Conservation (phyloP, 192 early-diverging fungal genomes). For the Coemansia sp. region DNA sequence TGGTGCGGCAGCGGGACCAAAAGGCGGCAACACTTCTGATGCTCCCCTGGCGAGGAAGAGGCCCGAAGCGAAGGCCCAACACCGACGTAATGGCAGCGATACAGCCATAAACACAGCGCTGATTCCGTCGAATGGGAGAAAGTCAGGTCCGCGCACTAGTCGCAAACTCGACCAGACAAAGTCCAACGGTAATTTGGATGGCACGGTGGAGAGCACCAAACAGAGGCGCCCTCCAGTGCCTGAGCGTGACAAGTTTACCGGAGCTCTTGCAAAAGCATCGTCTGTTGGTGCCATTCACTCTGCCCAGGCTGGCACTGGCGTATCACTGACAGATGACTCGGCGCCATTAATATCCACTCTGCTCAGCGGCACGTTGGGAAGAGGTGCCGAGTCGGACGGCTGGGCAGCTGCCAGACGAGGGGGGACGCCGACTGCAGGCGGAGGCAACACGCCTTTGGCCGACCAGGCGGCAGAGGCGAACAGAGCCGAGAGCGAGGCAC, state of each 20-base stretch:
- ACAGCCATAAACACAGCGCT: slow-evolving; percentile 11
- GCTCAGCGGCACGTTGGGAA: neutral
- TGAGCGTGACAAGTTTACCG: slow-evolving; percentile 19
- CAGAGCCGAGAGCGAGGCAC: slow-evolving; percentile 24
- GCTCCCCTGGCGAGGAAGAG: slow-evolving; percentile 25
- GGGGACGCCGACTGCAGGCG: slow-evolving; percentile 14
- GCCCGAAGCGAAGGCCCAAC: slow-evolving; percentile 16
- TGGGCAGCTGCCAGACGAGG: slow-evolving; percentile 5
- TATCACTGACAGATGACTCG: neutral
- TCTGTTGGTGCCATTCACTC: neutral
- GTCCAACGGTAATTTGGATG: slow-evolving; percentile 3
- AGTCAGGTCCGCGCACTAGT: slow-evolving; percentile 44
- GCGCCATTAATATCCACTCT: neutral
- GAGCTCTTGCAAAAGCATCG: slow-evolving; percentile 1
- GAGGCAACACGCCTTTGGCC: neutral
- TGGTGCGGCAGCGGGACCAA: slow-evolving; percentile 13
- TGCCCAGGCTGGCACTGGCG: neutral
- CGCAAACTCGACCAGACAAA: slow-evolving; percentile 41
- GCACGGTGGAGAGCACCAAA: slow-evolving; percentile 8
- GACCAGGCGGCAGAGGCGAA: slow-evolving; percentile 15
- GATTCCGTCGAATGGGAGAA: slow-evolving; percentile 46
- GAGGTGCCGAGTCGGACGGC: neutral
- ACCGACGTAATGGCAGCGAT: slow-evolving; percentile 24
- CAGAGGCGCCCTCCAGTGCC: slow-evolving; percentile 35
- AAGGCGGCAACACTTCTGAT: slow-evolving; percentile 8